Conservation (phyloP, 1,284 basidiomycete genomes). For the Flammula alnicola region DNA sequence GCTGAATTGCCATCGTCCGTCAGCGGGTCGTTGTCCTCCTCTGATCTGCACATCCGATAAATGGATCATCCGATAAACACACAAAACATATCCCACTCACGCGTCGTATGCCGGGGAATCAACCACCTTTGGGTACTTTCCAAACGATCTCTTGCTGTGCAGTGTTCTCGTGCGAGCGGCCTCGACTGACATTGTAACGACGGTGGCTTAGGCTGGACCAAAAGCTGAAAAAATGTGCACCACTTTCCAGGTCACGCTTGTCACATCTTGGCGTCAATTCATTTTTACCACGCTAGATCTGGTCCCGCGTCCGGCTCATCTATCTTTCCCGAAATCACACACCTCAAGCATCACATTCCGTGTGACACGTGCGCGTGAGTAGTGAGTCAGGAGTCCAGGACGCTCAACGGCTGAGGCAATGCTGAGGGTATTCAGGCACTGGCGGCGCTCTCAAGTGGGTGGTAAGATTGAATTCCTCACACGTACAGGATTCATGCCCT, state of each 20-base stretch:
- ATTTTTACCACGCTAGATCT: constrained; percentile 9
- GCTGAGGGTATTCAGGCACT: too few relatives aligned
- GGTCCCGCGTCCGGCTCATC: not conserved
- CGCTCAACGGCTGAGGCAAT: too few relatives aligned
- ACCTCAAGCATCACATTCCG: too few relatives aligned
- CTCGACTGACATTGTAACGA: constrained; percentile 26
- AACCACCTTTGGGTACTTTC: constrained; percentile 57
- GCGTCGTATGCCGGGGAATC: constrained; percentile 82
- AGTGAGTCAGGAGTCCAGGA: too few relatives aligned
- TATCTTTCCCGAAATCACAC: too few relatives aligned
- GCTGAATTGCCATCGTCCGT: constrained; percentile 72
- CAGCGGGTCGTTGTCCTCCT: constrained; percentile 82
- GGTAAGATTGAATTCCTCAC: too few relatives aligned
- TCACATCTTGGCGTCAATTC: constrained; percentile 11
- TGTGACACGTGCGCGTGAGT: not conserved
- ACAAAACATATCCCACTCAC: constrained; percentile 45
- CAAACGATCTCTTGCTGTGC: constrained; percentile 70
- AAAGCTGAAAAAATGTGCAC: constrained; percentile 8
- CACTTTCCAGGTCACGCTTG: constrained; percentile 10
- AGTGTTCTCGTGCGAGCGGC: constrained; percentile 40
- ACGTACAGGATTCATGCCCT: too few relatives aligned
- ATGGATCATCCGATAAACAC: not conserved
- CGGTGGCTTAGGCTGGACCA: too few relatives aligned
- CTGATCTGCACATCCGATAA: constrained; percentile 50
- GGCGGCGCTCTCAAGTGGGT: too few relatives aligned